These are phyloP conservation scores for Reticulascus tulasneorum DNA, from an alignment of 2,329 filamentous ascomycete species.

Conservation along the genomic window DNA sequence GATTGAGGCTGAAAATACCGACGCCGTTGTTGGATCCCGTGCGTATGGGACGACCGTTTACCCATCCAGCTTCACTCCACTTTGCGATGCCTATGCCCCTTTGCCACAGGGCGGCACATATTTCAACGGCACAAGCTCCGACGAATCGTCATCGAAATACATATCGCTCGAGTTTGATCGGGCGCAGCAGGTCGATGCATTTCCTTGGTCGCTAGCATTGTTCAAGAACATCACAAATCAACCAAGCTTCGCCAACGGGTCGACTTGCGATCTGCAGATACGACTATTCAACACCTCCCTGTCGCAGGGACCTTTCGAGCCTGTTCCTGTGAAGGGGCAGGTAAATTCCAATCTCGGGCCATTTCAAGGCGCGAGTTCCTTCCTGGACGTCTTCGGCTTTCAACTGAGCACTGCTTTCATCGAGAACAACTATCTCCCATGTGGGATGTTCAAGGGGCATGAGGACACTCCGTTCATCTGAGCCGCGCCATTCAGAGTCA, in stretches of 20 bases:
- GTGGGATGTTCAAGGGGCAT: slow-evolving; percentile 14
- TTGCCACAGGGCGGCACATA: slow-evolving; percentile 12
- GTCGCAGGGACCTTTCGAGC: slow-evolving; percentile 23
- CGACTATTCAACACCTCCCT: slow-evolving; percentile 42
- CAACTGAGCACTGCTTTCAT: slow-evolving; percentile 15
- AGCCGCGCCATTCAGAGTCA: too few species aligned
- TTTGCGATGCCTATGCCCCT: slow-evolving; percentile 45
- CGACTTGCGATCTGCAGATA: slow-evolving; percentile 39
- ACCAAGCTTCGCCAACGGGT: slow-evolving; percentile 38
- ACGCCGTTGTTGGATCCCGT: slow-evolving; percentile 39
- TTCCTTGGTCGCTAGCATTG: slow-evolving; percentile 35
- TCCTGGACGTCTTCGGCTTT: slow-evolving; percentile 11
- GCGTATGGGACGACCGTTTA: slow-evolving; percentile 42
- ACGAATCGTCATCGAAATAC: too few species aligned
- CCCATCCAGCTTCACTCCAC: slow-evolving; percentile 39
- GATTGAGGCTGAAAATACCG: slow-evolving; percentile 36
- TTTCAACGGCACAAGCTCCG: slow-evolving; percentile 13
- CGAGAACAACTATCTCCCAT: slow-evolving; percentile 17
- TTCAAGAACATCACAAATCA: slow-evolving; percentile 52
- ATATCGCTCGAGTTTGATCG: slow-evolving; percentile 16
- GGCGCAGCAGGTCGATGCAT: not conserved
- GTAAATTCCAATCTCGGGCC: slow-evolving; percentile 22
- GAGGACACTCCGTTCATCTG: too few species aligned
- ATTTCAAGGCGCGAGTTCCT: slow-evolving; percentile 8
- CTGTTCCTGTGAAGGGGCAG: slow-evolving; percentile 20